Conservation (phyloP, 1,284 basidiomycete genomes). For the Sporisorium exsertum region DNA sequence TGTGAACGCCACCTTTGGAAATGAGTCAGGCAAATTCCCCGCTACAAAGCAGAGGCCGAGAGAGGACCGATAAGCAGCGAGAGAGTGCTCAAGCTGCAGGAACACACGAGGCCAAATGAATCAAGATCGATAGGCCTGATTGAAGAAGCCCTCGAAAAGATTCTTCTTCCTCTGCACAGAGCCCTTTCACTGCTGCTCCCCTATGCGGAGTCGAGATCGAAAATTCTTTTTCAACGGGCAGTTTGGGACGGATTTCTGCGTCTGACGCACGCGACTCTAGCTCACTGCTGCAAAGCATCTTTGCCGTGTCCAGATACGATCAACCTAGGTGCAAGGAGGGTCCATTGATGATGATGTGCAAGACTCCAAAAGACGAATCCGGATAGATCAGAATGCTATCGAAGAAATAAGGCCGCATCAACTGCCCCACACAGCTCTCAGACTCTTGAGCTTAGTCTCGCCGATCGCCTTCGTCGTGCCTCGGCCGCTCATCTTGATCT, state of each 20-base stretch:
- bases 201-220: too few species aligned
- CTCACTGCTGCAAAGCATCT: background rate
- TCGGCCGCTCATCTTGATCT: conserved; percentile 52
- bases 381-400: background rate
- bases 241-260: too few species aligned
- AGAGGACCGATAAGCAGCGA: background rate
- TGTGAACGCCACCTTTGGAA: background rate
- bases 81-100: background rate
- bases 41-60: background rate
- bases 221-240: background rate
- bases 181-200: too few species aligned
- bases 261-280: too few species aligned
- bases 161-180: background rate
- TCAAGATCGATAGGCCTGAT: background rate
- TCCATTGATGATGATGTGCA: conserved; percentile 6
- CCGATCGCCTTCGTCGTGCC: conserved; percentile 63
- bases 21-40: background rate
- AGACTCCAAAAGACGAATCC: background rate
- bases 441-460: conserved; percentile 48
- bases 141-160: too few species aligned
- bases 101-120: background rate
- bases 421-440: conserved; percentile 59
- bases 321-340: background rate
- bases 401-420: conserved; percentile 1
- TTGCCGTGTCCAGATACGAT: background rate